Evolutionary conservation across 805 yeast species (phyloP).

Genomic region (Spathaspora boniae): DNA sequence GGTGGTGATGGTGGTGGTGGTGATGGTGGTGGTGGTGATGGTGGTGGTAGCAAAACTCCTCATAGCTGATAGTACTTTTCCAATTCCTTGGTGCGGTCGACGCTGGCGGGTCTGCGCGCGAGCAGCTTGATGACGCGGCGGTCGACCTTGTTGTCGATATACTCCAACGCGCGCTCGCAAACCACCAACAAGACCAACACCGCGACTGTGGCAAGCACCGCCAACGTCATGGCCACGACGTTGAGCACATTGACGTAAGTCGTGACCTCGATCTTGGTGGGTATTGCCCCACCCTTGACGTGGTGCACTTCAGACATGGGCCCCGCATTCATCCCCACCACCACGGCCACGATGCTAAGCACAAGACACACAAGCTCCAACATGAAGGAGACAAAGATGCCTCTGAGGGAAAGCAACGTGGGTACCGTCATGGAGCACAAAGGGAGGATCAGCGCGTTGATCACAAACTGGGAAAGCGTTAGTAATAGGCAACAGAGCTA

Average conservation of each 20-base stretch:
- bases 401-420: slow-evolving; percentile 14
- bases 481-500: not conserved
- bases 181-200: slow-evolving; percentile 12
- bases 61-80: slow-evolving; percentile 6
- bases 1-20: not conserved
- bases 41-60: not conserved
- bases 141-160: slow-evolving; percentile 21
- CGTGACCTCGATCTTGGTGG: slow-evolving; percentile 25
- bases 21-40: not conserved
- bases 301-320: slow-evolving; percentile 26
- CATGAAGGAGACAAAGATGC: slow-evolving; percentile 15
- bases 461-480: slow-evolving; percentile 13
- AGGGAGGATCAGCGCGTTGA: slow-evolving; percentile 20
- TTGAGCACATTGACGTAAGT: slow-evolving; percentile 23
- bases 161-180: slow-evolving; percentile 13
- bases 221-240: slow-evolving; percentile 15
- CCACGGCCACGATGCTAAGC: slow-evolving; percentile 15
- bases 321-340: slow-evolving; percentile 17
- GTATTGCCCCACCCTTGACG: not conserved
- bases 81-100: not conserved
- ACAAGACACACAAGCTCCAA: slow-evolving; percentile 19
- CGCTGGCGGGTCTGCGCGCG: no score
- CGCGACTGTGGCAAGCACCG: slow-evolving; percentile 12
- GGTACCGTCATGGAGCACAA: slow-evolving; percentile 17
- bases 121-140: slow-evolving; percentile 9